These are phyloP conservation scores for Calonectria crousiana DNA, from an alignment of 2,329 filamentous ascomycete species.

Conservation along the genomic window DNA sequence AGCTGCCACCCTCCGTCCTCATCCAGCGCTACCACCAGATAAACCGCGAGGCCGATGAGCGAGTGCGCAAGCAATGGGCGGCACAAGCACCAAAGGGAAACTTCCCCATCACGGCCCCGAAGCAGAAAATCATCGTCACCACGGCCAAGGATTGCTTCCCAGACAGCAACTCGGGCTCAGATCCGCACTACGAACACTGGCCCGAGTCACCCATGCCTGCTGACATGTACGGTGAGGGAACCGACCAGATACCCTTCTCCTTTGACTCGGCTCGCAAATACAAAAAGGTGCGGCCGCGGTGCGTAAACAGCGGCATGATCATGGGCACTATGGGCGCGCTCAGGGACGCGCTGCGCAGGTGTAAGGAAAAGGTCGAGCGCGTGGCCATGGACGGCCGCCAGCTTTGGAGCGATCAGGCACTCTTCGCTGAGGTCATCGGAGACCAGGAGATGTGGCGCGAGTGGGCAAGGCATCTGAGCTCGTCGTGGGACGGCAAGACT, in stretches of 20 bases:
- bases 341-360: constrained; percentile 39
- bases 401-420: constrained; percentile 54
- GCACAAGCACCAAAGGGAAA: not conserved
- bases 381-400: constrained; percentile 47
- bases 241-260: constrained; percentile 44
- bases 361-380: constrained; percentile 46
- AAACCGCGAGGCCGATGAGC: constrained; percentile 49
- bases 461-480: constrained; percentile 45
- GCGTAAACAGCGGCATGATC: constrained; percentile 52
- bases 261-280: constrained; percentile 50
- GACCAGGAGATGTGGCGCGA: constrained; percentile 54
- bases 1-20: constrained; percentile 53
- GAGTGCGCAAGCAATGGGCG: constrained; percentile 43
- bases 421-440: constrained; percentile 53
- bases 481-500: constrained; percentile 48
- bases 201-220: constrained; percentile 49
- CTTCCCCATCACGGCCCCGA: constrained; percentile 48
- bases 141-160: constrained; percentile 53
- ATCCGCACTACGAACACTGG: constrained; percentile 53
- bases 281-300: constrained; percentile 48
- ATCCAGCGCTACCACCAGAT: constrained; percentile 51
- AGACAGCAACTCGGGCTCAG: constrained; percentile 47
- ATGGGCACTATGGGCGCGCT: constrained; percentile 51
- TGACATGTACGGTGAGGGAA: constrained; percentile 50
- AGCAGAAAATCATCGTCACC: constrained; percentile 50